Evolutionary conservation across 345 rosid species (phyloP), one percentile per base, ranked within the genome.

Genomic region (Ricinus communis): DNA sequence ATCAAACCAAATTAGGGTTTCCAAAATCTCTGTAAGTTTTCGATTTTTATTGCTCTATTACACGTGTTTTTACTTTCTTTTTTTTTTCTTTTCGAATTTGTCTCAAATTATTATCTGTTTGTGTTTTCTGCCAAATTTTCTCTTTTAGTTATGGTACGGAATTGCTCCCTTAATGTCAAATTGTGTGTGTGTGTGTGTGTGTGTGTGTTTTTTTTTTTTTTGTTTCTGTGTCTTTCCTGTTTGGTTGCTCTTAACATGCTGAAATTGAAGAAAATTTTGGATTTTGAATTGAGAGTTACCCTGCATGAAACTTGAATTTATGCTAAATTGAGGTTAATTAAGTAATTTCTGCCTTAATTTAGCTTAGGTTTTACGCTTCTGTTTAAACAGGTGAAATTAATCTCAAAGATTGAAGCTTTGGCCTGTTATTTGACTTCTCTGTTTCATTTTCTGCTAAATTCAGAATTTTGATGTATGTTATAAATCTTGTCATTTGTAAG

Each of bases 1-100:
- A 65, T 47, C 54, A 5, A 49, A 28, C 43, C 54, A 6, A 4
- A 65, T 19, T 65, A 47, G 69, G 69, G 71, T 71, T 71, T 60
- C 25, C 63, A 36, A 43, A 47, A 60, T 79, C 81, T 36, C 80
- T 68, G 81, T 66, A 61, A 78, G 76, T 55, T 65, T 12, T 56
- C 54, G 25, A 8, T 65, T 43, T 38, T 51, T 12, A n/a, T 12
- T 14, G 2, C 2, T 25, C 51, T 40, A 13, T n/a, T n/a, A n/a
- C n/a, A n/a, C n/a, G n/a, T n/a, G n/a, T 11, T 5, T 14, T 58
- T 58, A 58, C 41, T 40, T 21, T 8, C 33, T 14, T 21, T 24
- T 63, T 63, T 45, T 21, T 22, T 22, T 9, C 11, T 21, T 53
- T 5, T 14, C 33, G 13, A 56, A 25, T 56, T 30, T 56, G 16